These are phyloP conservation scores for Tricharina praecox DNA, from an alignment of 495 filamentous ascomycete species.

Conservation along the genomic window DNA sequence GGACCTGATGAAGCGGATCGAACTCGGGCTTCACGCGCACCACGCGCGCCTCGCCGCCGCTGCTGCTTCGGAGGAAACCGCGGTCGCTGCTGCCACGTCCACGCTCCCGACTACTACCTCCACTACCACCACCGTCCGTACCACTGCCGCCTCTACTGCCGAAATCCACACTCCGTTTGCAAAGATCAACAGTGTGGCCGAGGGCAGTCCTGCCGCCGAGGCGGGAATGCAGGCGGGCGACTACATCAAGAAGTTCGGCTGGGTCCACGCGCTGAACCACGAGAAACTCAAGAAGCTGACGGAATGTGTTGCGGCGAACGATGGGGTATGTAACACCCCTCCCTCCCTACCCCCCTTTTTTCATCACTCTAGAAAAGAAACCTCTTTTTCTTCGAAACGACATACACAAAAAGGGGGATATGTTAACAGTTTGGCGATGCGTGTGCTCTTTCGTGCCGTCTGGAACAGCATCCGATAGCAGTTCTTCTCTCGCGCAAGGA, in stretches of 20 bases:
- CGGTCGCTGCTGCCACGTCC: conserved; percentile 8
- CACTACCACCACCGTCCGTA: not conserved
- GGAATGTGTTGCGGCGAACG: conserved; percentile 68
- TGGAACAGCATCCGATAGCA: conserved; percentile 34
- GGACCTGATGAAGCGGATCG: conserved; percentile 62
- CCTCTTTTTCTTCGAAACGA: no score
- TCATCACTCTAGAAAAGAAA: not conserved
- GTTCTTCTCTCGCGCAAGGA: conserved; percentile 38
- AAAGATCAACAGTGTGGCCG: conserved; percentile 67
- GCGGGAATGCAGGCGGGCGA: conserved; percentile 80
- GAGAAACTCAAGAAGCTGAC: conserved; percentile 70
- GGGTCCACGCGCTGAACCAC: conserved; percentile 63
- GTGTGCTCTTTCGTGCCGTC: no score
- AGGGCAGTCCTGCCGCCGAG: conserved; percentile 60
- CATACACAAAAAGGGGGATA: no score
- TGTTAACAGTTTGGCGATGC: not conserved
- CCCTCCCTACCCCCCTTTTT: not conserved
- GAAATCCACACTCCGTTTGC: conserved; percentile 60
- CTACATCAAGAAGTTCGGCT: conserved; percentile 65
- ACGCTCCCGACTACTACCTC: not conserved
- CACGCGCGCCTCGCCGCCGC: conserved; percentile 34
- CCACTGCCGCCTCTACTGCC: conserved; percentile 20
- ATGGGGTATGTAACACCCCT: conserved; percentile 51
- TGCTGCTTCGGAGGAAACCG: conserved; percentile 4
- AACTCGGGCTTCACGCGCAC: conserved; percentile 66